Base-by-base conservation (phyloP, 352 stramenopile species). In the Albugo laibachii region DNA sequence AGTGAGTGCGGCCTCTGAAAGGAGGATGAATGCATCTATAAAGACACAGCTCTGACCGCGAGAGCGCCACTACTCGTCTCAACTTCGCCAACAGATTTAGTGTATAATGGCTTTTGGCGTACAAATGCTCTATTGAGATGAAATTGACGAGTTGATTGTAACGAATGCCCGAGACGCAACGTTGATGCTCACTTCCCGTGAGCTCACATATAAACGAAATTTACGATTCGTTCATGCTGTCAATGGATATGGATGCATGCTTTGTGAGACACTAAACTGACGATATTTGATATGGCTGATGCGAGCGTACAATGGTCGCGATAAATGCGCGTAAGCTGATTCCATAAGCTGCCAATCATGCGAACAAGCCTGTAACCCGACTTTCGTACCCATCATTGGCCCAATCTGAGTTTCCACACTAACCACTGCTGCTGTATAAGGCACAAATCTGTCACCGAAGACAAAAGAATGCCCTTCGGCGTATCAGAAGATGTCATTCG, bases 381-480 rank as follows among this genome's bases (percentile, higher is more conserved):
- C 56, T 12, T 55, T 68, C 8, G 52, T 61, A 5, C 18, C 49
- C 11, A 76, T 62, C 19, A 69, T 55, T 2, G 58, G 50, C 2
- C 60, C 57, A 13, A 83, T 45, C 31, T 89, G 55, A 18, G 65
- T 85, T 55, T 69, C 54, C 11, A 95, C 59, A 59, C 93, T 93
- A 5, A 55, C 66, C 13, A 93, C 55, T 8, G 74, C 79, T 20
- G 73, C 77, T n/a, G 72, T 71, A 46, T 46, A 65, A n/a, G 66
- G 72, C 13, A 77, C 65, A 0, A 78, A 64, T 39, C 76, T 80
- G 83, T 95, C 0, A 80, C 82, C 14, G 92, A 58, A 66, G 94
- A 95, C 8, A 75, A 82, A 49, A 95, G 67, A 46, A 95, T 80
- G 21, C 75, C 66, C 13, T 94, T 67, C 27, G 65, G 71, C 10